Percentiles rank a stretch among this genome's conserved stretches.
phyloP scores from a whole-genome alignment of 805 yeast genomes.

The Sugiyamaella mastotermitis region DNA sequence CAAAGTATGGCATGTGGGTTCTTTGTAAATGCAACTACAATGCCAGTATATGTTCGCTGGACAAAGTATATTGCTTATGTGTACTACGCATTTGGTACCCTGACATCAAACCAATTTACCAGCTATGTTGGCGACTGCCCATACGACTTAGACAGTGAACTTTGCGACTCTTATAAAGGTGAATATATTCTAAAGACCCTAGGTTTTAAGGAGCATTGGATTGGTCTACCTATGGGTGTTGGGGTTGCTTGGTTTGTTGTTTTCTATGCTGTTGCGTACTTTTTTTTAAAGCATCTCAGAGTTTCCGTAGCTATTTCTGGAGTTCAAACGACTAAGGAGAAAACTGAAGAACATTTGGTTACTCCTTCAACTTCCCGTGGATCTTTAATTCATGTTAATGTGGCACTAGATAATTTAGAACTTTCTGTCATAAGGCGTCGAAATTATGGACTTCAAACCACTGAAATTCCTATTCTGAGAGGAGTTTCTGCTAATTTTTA shows the following conservation, averaged over 20 bases:
- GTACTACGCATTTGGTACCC: constrained; percentile 74
- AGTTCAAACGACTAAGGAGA: neutral
- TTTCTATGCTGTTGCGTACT: constrained; percentile 42
- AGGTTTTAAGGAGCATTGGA: constrained; percentile 64
- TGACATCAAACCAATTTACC: constrained; percentile 59
- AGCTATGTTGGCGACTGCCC: constrained; percentile 57
- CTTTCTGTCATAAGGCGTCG: constrained; percentile 19
- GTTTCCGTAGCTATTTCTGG: constrained; percentile 47
- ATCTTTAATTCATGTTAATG: constrained; percentile 13
- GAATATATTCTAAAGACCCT: constrained; percentile 44
- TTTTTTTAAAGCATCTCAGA: constrained; percentile 43
- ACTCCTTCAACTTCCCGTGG: neutral
- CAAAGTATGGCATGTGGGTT: constrained; percentile 79
- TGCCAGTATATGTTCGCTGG: constrained; percentile 89
- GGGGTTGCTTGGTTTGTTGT: constrained; percentile 54
- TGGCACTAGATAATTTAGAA: constrained; percentile 23
- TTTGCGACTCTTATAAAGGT: constrained; percentile 51
- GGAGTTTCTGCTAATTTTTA: constrained; percentile 46
- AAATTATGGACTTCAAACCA: constrained; percentile 8
- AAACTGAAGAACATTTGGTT: neutral
- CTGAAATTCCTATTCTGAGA: constrained; percentile 35
- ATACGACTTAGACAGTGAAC: constrained; percentile 25
- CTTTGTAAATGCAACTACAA: constrained; percentile 61
- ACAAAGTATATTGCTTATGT: constrained; percentile 66
- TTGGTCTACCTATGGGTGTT: constrained; percentile 55